Evolutionary conservation across 2,329 filamentous ascomycete species (phyloP).

Genomic region (Colletotrichum gloeosporioides): DNA sequence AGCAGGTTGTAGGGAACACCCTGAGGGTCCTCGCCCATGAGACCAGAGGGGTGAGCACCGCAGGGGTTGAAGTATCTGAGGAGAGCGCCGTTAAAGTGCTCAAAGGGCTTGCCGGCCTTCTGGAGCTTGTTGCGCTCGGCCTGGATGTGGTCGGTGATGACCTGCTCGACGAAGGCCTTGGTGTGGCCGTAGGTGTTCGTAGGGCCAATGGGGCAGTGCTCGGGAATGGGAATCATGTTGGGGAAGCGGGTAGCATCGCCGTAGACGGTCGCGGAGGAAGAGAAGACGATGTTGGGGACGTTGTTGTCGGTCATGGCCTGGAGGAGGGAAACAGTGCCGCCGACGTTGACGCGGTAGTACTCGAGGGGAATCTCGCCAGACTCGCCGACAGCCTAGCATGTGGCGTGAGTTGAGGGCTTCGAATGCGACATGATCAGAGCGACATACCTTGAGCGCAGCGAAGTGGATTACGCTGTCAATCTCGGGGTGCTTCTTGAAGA

Average conservation of each 20-base stretch:
- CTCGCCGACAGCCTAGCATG: constrained; percentile 86
- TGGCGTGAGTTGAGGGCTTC: neutral
- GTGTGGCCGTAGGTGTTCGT: constrained; percentile 99
- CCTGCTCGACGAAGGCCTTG: constrained; percentile 88
- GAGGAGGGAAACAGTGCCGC: constrained; percentile 87
- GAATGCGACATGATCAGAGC: neutral
- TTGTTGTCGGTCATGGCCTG: constrained; percentile 87
- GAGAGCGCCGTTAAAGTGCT: constrained; percentile 91
- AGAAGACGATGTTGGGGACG: constrained; percentile 98
- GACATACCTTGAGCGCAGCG: constrained; percentile 86
- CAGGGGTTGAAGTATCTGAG: constrained; percentile 98
- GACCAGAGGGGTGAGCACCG: constrained; percentile 89
- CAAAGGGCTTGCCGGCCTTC: constrained; percentile 78
- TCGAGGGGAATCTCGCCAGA: constrained; percentile 92
- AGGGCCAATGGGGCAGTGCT: constrained; percentile 92
- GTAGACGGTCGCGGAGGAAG: constrained; percentile 96
- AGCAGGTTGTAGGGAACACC: constrained; percentile 96
- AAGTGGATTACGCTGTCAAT: constrained; percentile 99
- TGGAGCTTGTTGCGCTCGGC: constrained; percentile 83
- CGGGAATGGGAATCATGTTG: constrained; percentile 99
- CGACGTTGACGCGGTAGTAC: constrained; percentile 97
- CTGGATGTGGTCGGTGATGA: constrained; percentile 90
- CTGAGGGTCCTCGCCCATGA: constrained; percentile 98
- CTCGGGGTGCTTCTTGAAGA: constrained; percentile 87
- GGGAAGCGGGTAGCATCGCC: constrained; percentile 95